phyloP scores from a whole-genome alignment of 192 early-diverging fungal genomes.

The Rhizoclosmatium globosum region DNA sequence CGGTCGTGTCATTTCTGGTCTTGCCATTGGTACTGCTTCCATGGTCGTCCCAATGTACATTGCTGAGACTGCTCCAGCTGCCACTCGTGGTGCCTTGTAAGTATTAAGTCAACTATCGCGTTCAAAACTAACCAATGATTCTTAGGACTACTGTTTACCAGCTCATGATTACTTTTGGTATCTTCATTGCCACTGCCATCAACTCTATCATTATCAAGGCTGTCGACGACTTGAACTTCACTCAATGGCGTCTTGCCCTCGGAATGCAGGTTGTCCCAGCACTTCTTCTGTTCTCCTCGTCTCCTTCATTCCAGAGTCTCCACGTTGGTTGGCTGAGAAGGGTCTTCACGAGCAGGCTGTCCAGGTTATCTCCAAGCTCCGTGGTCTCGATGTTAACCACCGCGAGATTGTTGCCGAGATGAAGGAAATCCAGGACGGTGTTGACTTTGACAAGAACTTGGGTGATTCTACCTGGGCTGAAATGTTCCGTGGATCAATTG shows the following conservation, averaged over 20 bases:
- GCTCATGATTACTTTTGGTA: slow-evolving; percentile 94
- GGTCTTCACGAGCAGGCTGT: slow-evolving; percentile 57
- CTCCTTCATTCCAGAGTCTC: slow-evolving; percentile 59
- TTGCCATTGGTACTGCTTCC: slow-evolving; percentile 76
- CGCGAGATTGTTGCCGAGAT: too few species aligned
- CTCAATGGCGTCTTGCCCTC: slow-evolving; percentile 81
- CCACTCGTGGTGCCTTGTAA: too few species aligned
- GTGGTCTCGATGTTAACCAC: too few species aligned
- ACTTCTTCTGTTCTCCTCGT: slow-evolving; percentile 66
- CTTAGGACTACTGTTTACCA: slow-evolving; percentile 92
- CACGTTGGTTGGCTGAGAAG: too few species aligned
- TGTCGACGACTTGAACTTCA: slow-evolving; percentile 27
- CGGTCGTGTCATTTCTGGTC: slow-evolving; percentile 82
- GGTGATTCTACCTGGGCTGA: too few species aligned
- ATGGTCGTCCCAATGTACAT: too few species aligned
- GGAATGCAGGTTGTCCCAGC: slow-evolving; percentile 86
- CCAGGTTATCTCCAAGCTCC: slow-evolving; percentile 51
- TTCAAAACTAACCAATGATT: slow-evolving; percentile 79
- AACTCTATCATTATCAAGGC: slow-evolving; percentile 59
- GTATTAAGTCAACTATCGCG: slow-evolving; percentile 77
- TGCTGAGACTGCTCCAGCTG: too few species aligned
- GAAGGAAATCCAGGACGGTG: too few species aligned
- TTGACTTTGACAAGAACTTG: too few species aligned
- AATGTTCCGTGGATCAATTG: too few species aligned
- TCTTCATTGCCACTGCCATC: slow-evolving; percentile 48